phyloP scores from a whole-genome alignment of 441 rosid genomes.

The Populus trichocarpa region DNA sequence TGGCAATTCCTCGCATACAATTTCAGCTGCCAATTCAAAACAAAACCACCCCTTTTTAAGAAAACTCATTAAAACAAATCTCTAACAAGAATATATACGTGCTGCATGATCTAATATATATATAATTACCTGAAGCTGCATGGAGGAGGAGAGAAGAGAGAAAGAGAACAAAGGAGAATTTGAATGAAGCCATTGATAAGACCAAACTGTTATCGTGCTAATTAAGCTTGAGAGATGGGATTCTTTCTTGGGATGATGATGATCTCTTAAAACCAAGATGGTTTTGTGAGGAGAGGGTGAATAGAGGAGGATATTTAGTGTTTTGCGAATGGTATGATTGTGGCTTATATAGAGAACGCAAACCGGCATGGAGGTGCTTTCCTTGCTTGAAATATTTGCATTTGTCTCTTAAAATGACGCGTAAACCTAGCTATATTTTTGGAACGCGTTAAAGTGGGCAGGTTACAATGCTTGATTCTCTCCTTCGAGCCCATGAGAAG shows the following conservation, averaged over 20 bases:
- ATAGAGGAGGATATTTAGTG: background rate
- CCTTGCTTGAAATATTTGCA: background rate
- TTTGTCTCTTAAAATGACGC: background rate
- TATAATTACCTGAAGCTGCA: conserved; percentile 52
- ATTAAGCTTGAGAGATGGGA: too few species aligned
- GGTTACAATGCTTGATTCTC: background rate
- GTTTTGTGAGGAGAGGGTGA: conserved; percentile 3
- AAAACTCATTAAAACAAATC: background rate
- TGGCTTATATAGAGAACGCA: background rate
- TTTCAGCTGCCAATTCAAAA: conserved; percentile 40
- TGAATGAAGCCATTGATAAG: conserved; percentile 34
- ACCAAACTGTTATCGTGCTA: too few species aligned
- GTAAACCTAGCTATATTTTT: background rate
- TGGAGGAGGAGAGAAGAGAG: conserved; percentile 58
- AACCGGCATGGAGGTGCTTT: background rate
- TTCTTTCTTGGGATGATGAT: background rate
- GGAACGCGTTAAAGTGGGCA: conserved; percentile 13
- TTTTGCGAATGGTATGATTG: background rate
- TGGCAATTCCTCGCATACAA: conserved; percentile 68
- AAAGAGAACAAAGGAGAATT: conserved; percentile 42
- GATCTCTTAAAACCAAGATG: background rate
- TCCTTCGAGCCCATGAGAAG: background rate
- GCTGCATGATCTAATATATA: background rate
- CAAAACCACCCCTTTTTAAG: background rate
- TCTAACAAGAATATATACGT: background rate